These are phyloP conservation scores for Heimioporus retisporus DNA, from an alignment of 1,284 basidiomycete genomes.

Conservation along the genomic window DNA sequence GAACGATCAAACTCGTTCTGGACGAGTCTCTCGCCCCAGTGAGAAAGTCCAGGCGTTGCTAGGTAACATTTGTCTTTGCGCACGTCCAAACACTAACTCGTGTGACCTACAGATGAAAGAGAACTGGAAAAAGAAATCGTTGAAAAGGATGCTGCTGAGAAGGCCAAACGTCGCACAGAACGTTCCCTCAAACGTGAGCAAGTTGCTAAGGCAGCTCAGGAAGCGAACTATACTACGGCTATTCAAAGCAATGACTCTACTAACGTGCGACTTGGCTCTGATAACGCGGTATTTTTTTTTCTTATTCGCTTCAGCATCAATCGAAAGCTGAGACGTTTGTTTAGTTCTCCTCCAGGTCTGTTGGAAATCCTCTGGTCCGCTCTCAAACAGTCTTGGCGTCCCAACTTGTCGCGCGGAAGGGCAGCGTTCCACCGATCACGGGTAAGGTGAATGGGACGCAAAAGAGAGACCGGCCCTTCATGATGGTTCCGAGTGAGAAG, in stretches of 20 bases:
- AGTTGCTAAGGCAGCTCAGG: background rate
- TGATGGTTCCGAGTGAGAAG: conserved; percentile 1
- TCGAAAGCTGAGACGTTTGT: background rate
- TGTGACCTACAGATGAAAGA: background rate
- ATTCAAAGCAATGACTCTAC: background rate
- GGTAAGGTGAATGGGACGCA: background rate
- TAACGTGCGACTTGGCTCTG: background rate
- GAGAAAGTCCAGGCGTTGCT: background rate
- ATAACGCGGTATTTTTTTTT: background rate
- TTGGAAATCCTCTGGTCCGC: background rate
- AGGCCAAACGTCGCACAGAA: background rate
- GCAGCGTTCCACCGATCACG: background rate
- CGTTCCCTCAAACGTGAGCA: background rate
- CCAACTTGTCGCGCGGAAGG: background rate
- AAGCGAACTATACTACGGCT: background rate
- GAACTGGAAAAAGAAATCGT: background rate
- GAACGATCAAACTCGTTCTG: background rate
- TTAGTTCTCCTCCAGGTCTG: background rate
- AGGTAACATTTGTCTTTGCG: background rate
- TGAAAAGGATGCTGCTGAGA: background rate
- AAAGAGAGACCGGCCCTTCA: background rate
- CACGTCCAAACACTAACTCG: background rate
- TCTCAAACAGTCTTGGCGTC: background rate
- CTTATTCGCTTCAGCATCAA: background rate
- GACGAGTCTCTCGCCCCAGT: too few species aligned